Conservation (phyloP, 2,329 filamentous ascomycete genomes). For the Plenodomus lindquistii region DNA sequence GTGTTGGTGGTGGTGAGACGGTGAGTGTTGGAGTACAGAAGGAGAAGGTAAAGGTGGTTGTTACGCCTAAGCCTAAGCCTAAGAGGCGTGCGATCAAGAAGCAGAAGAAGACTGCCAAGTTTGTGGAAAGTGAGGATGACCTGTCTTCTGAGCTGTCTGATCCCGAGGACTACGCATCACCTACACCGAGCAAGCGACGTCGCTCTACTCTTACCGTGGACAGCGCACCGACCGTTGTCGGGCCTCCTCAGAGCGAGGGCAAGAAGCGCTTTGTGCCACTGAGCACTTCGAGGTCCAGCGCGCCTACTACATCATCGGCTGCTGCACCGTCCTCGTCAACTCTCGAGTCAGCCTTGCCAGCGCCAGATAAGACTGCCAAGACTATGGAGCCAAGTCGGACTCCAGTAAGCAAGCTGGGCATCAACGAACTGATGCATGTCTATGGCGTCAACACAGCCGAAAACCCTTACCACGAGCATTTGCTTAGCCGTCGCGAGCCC, state of each 20-base stretch:
- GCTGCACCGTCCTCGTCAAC: not conserved
- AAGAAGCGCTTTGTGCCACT: not conserved
- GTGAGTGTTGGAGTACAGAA: not conserved
- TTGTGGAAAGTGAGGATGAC: conserved; percentile 1
- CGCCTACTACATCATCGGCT: too few relatives aligned
- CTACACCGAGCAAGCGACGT: conserved; percentile 11
- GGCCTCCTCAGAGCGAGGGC: not conserved
- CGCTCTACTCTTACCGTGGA: conserved; percentile 10
- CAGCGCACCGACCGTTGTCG: not conserved
- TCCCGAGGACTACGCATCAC: not conserved
- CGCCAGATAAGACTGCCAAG: not conserved
- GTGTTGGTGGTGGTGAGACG: not conserved
- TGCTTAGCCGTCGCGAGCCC: conserved; percentile 14
- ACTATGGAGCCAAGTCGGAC: too few relatives aligned
- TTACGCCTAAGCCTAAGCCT: not conserved
- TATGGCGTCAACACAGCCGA: conserved; percentile 2
- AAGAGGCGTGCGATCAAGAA: conserved; percentile 9
- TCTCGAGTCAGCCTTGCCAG: not conserved
- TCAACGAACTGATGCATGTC: not conserved
- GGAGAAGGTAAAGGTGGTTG: not conserved
- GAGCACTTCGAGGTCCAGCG: not conserved
- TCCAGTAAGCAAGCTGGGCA: not conserved
- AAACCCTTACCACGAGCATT: conserved; percentile 14
- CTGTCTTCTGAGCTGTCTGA: conserved; percentile 3
- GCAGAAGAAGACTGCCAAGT: not conserved